Evolutionary conservation across 306 rosid species (phyloP), one percentile per base, ranked within the genome.

Genomic region (Fagus sylvatica): DNA sequence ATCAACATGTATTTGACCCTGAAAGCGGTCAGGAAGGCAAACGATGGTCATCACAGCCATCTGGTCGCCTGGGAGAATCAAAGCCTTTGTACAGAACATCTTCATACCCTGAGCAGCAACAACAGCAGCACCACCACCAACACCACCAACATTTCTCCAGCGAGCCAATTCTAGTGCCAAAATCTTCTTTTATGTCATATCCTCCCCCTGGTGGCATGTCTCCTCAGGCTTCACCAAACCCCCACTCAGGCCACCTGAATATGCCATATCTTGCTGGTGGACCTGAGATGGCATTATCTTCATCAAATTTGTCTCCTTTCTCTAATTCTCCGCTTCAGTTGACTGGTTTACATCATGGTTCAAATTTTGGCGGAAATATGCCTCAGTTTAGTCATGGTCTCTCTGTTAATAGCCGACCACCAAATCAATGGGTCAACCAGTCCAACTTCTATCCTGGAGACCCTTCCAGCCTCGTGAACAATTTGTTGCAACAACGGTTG

Each of bases 61-160:
- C 89, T 80, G 87, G 89, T 59, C 76, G 74, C 78, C 76, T 84
- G 4, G 22, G 78, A 28, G 97, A 92, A 62, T 77, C 91, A 4
- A 87, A 87, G 60, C 75, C 90, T 76, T 74, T 95, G 89, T 87
- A 88, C 82, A 88, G 98, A 87, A 86, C 98, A 16, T 90, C 93
- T 68, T 91, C 99, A 40, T 91, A 91, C 87, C 96, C 99, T 73
- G 99, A 93, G 67, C 98, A 87, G 83, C 94, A 83, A 79, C 89
- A 90, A 76, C 93, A 76, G 69, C 93, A 79, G 65, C 97, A 85
- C 34, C 86, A 77, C 39, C 86, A 77, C 39, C 86, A 78, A 53
- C 77, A 74, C 37, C 88, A 81, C 69, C 97, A 90, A 69, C 89
- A 87, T 67, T 82, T 84, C 80, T 82, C 94, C 40, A 86, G 90